These are phyloP conservation scores for Lolium multiflorum DNA, from an alignment of 176 grass and related monocot genomes.

Conservation along the genomic window DNA sequence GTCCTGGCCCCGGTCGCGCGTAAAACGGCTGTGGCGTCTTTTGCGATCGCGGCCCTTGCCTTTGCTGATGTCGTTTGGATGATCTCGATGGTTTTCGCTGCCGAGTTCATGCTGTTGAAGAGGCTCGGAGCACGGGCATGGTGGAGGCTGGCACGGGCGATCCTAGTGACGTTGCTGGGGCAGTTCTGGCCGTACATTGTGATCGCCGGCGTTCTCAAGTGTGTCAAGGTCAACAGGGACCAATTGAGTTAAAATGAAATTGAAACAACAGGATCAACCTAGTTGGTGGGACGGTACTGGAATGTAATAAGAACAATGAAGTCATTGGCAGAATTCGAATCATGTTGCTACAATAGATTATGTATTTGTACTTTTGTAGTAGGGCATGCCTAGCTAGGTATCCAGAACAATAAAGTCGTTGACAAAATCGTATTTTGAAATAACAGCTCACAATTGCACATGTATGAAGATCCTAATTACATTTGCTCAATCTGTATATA, in stretches of 20 bases:
- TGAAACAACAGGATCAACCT: background rate
- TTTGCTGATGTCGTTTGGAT: background rate
- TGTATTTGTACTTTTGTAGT: background rate
- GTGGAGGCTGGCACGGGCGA: background rate
- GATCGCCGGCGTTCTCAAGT: background rate
- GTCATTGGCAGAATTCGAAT: background rate
- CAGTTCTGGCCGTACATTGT: constrained; percentile 15
- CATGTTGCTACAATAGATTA: background rate
- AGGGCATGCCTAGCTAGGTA: too few species aligned
- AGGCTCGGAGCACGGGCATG: background rate
- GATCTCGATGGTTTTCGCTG: background rate
- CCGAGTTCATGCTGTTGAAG: background rate
- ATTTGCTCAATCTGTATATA: background rate
- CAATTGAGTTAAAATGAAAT: background rate
- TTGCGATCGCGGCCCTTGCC: background rate
- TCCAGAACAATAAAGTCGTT: background rate
- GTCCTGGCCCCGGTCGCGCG: background rate
- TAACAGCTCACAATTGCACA: background rate
- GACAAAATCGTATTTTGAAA: background rate
- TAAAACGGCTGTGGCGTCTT: constrained; percentile 3
- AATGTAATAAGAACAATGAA: background rate
- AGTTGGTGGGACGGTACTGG: background rate
- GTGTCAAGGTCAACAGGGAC: background rate
- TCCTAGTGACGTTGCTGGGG: background rate
- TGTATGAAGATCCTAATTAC: background rate